These are phyloP conservation scores for Curvularia spicifera DNA, from an alignment of 2,329 filamentous ascomycete genomes.

Conservation along the genomic window DNA sequence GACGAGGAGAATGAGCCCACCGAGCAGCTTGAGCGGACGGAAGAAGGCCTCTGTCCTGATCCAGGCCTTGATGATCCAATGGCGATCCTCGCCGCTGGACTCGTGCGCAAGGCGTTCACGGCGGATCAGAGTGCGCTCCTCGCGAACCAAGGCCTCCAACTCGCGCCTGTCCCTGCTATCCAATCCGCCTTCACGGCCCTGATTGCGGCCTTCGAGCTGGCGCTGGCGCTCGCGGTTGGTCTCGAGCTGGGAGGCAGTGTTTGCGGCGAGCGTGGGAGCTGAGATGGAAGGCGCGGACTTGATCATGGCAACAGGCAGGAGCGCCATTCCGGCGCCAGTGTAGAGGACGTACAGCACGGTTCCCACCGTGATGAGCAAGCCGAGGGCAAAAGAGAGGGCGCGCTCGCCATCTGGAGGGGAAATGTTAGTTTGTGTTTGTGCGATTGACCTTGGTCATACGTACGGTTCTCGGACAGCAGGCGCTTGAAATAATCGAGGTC, in stretches of 20 bases:
- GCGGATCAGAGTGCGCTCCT: slow-evolving; percentile 90
- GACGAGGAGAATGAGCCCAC: slow-evolving; percentile 78
- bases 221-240: slow-evolving; percentile 90
- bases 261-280: slow-evolving; percentile 76
- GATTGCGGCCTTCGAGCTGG: slow-evolving; percentile 85
- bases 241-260: slow-evolving; percentile 79
- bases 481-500: slow-evolving; percentile 93
- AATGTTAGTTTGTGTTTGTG: slow-evolving; percentile 22
- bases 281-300: slow-evolving; percentile 89
- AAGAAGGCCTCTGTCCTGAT: slow-evolving; percentile 81
- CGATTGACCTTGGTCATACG: slow-evolving; percentile 36
- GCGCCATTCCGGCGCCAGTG: slow-evolving; percentile 84
- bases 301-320: slow-evolving; percentile 89
- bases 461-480: slow-evolving; percentile 79
- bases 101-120: slow-evolving; percentile 87
- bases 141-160: slow-evolving; percentile 82
- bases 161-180: slow-evolving; percentile 87
- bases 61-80: slow-evolving; percentile 76
- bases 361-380: slow-evolving; percentile 85
- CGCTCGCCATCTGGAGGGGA: slow-evolving; percentile 74
- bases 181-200: slow-evolving; percentile 75
- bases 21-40: slow-evolving; percentile 85
- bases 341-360: slow-evolving; percentile 87
- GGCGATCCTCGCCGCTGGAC: slow-evolving; percentile 76
- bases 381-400: slow-evolving; percentile 86